Conservation (phyloP, 257 asterid species). For the Nicotiana attenuata region DNA sequence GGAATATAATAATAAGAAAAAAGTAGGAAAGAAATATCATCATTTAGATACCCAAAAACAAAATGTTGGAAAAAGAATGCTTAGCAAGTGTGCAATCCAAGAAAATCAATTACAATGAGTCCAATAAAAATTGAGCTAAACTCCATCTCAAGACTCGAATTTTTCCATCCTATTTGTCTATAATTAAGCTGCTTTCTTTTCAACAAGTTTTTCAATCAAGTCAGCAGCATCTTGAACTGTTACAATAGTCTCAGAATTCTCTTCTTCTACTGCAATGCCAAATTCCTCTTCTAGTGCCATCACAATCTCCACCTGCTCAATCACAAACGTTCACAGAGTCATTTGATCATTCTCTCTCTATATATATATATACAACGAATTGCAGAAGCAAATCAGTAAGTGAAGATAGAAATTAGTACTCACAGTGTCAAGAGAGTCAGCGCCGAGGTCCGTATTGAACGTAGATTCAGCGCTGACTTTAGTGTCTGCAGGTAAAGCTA, state of each 20-base stretch:
- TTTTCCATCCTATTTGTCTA: background rate
- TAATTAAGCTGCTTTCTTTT: constrained; percentile 25
- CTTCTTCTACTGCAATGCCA: constrained; percentile 62
- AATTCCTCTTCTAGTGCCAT: constrained; percentile 78
- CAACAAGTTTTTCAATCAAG: constrained; percentile 54
- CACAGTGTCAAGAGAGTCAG: constrained; percentile 83
- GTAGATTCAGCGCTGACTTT: constrained; percentile 46
- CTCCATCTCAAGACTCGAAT: background rate
- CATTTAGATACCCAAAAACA: background rate
- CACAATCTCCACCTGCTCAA: constrained; percentile 69
- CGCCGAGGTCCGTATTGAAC: constrained; percentile 52
- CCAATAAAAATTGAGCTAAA: constrained; percentile 3
- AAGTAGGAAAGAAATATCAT: background rate
- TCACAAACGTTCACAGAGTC: background rate
- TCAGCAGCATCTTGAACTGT: constrained; percentile 81
- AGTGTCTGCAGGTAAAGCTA: constrained; percentile 51
- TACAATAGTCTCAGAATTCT: constrained; percentile 56
- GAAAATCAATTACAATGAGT: constrained; percentile 4
- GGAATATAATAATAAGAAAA: background rate
- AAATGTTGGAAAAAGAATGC: background rate
- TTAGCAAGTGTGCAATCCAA: background rate
- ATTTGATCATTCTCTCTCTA: background rate
- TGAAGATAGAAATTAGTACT: background rate
- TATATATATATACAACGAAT: too few relatives aligned
- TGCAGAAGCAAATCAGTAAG: background rate